Evolutionary conservation across 2,329 filamentous ascomycete species (phyloP).

Genomic region (Apiospora kogelbergensis): DNA sequence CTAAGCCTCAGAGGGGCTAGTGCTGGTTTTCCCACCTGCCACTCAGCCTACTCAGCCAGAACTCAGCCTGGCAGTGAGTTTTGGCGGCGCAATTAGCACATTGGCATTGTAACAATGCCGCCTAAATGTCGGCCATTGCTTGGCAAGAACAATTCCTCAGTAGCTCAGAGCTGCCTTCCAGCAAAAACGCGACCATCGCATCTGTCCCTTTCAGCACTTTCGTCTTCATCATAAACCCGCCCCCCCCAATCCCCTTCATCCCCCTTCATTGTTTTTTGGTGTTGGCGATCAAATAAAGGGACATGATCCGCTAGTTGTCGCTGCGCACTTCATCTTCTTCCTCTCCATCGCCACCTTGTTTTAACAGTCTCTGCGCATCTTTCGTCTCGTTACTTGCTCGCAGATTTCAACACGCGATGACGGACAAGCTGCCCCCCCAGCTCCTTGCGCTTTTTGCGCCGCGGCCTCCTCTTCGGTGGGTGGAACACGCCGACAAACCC

Average conservation of each 20-base stretch:
- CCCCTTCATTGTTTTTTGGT: background rate
- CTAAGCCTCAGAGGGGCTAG: conserved; percentile 7
- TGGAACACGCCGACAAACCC: conserved; percentile 78
- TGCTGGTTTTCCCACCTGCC: background rate
- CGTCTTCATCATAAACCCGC: background rate
- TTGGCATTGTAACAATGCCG: background rate
- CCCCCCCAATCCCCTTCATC: conserved; percentile 5
- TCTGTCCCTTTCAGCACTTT: conserved; percentile 6
- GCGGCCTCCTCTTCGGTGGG: conserved; percentile 86
- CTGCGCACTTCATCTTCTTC: background rate
- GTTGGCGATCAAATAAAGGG: background rate
- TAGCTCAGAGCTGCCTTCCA: background rate
- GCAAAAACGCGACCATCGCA: conserved; percentile 7
- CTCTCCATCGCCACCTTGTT: background rate
- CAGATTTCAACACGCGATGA: conserved; percentile 59
- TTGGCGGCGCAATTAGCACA: background rate
- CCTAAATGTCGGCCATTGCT: conserved; percentile 10
- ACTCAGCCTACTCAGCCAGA: no score
- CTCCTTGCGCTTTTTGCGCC: conserved; percentile 93
- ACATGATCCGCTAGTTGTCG: background rate
- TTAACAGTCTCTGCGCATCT: background rate
- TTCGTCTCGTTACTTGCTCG: background rate
- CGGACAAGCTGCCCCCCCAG: conserved; percentile 92
- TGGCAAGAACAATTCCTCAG: background rate
- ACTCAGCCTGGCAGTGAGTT: background rate